Percentiles rank a stretch among this genome's conserved stretches.
phyloP scores from a whole-genome alignment of 1,139 yeast species.

The Sugiyamaella pinicola region DNA sequence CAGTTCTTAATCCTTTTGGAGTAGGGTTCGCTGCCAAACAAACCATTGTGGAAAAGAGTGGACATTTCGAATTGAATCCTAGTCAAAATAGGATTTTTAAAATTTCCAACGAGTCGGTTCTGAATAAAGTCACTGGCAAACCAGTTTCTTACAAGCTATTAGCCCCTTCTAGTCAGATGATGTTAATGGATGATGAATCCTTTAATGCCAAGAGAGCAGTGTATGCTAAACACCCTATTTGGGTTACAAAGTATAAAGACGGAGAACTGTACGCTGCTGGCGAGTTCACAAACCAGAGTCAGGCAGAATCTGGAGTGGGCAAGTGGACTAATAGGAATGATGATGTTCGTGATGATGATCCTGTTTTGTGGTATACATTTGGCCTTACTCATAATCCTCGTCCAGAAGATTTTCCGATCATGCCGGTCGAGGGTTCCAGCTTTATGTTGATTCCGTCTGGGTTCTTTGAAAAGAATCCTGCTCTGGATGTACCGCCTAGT shows the following conservation, averaged over 20 bases:
- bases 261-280: constrained; percentile 76
- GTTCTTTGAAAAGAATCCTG: constrained; percentile 76
- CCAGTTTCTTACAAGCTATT: constrained; percentile 75
- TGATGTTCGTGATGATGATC: constrained; percentile 66
- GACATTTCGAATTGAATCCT: constrained; percentile 69
- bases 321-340: constrained; percentile 60
- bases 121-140: constrained; percentile 65
- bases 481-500: constrained; percentile 66
- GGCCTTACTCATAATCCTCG: constrained; percentile 87
- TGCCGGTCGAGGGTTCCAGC: constrained; percentile 83
- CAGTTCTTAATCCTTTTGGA: constrained; percentile 57
- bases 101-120: constrained; percentile 67
- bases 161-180: constrained; percentile 74
- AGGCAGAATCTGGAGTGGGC: constrained; percentile 58
- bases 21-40: constrained; percentile 71
- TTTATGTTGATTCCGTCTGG: constrained; percentile 76
- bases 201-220: constrained; percentile 70
- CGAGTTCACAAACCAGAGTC: constrained; percentile 67
- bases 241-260: constrained; percentile 65
- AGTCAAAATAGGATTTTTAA: constrained; percentile 73
- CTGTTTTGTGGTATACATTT: constrained; percentile 81
- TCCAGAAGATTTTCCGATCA: constrained; percentile 86
- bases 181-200: constrained; percentile 57
- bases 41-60: constrained; percentile 64
- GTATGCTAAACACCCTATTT: constrained; percentile 69